Percentiles rank a stretch among this genome's conserved stretches.
Evolutionary conservation across 257 asterid genomes (phyloP).

Genomic region (Nicotiana obtusifolia): DNA sequence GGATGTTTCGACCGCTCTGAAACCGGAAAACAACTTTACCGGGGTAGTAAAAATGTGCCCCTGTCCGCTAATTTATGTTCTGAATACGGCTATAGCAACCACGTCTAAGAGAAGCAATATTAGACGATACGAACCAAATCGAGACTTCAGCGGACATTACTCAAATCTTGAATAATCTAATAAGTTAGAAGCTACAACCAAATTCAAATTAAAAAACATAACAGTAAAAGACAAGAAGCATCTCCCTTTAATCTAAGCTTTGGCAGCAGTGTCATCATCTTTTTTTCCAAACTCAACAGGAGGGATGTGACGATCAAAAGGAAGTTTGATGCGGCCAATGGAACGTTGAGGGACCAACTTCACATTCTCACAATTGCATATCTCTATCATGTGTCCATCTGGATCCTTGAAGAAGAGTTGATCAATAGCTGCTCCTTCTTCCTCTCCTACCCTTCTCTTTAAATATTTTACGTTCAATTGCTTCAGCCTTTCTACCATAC

Average conservation of each 20-base stretch:
- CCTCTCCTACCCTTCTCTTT: constrained; percentile 54
- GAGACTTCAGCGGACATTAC: too few relatives aligned
- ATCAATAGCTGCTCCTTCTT: constrained; percentile 37
- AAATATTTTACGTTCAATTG: constrained; percentile 35
- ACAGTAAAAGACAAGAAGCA: too few relatives aligned
- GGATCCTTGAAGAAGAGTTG: constrained; percentile 74
- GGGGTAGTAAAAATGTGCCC: too few relatives aligned
- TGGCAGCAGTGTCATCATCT: not conserved
- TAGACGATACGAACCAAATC: too few relatives aligned
- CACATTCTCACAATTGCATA: constrained; percentile 67
- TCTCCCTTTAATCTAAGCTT: not conserved
- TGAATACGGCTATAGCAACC: too few relatives aligned
- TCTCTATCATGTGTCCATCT: constrained; percentile 78
- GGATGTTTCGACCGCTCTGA: too few relatives aligned
- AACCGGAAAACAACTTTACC: too few relatives aligned
- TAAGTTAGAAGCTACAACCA: too few relatives aligned
- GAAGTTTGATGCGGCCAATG: constrained; percentile 44
- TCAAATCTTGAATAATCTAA: too few relatives aligned
- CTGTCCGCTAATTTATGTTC: too few relatives aligned
- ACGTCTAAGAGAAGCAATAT: too few relatives aligned
- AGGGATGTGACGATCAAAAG: constrained; percentile 45
- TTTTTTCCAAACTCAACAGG: constrained; percentile 25
- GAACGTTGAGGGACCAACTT: constrained; percentile 53
- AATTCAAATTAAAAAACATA: too few relatives aligned
- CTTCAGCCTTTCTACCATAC: constrained; percentile 47